Evolutionary conservation across 257 asterid genomes (phyloP), one percentile per base, ranked within the genome.

Genomic region (Cordia subcordata): DNA sequence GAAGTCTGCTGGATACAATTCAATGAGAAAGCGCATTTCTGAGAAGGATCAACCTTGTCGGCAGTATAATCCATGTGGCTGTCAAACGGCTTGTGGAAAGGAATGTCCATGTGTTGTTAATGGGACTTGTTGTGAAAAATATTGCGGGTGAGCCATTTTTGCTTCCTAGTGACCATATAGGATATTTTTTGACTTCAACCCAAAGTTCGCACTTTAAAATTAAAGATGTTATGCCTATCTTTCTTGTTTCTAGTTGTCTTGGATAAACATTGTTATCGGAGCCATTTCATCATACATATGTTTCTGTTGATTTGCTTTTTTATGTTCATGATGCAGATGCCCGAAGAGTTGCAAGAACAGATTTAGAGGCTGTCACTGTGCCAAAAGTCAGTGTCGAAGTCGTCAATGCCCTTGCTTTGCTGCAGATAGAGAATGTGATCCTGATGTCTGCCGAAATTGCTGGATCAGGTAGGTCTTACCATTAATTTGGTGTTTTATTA

Each of bases 391-490:
- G 81, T 93, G 99, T 67, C 87, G 99, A 68, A 93, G 99, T 75
- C 94, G 96, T 61, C 99, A 89, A 62, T 93, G 97, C 63, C 96
- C 99, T 10, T 93, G 99, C 68, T 93, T 93, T 82, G 97, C 96
- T 74, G 97, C 96, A 51, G 86, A 73, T 63, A 77, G 97, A 79
- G 97, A 93, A 79, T 89, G 96, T 45, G 95, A 93, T 67, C 96
- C 97, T 60, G 99, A 93, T 80, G 95, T 93, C 69, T 93, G 97
- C 80, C 87, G 97, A 55, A 89, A 86, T 76, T 89, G 97, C 79
- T 89, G 96, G 97, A 82, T 93, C 77, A 73, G 96, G 99, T 93
- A 74, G 72, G 53, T 68, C 49, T 68, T 53, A 57, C 17, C 35
- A 63, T 23, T 58, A 6, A 6, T 6, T 27, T 27, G 35, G 35